Evolutionary conservation across 805 yeast species (phyloP), one percentile per base, ranked within the genome.

Genomic region (Hemisphaericaspora nanyangensis): DNA sequence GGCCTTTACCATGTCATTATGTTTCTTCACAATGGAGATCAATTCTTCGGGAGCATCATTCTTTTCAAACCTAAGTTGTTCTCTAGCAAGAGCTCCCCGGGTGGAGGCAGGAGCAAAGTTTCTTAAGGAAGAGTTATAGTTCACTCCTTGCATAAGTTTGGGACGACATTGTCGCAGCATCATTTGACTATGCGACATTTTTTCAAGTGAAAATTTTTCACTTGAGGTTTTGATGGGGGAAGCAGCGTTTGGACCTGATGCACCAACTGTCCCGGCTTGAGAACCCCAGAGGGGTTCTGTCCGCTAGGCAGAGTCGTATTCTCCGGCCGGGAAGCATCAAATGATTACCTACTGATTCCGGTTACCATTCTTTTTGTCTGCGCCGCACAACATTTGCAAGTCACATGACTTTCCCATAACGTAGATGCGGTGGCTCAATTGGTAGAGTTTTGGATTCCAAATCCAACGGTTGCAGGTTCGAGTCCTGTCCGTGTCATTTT

Each of bases 381-480:
- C n/a, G n/a, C n/a, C n/a, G n/a, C n/a, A n/a, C n/a, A n/a, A n/a
- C n/a, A n/a, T n/a, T n/a, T n/a, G n/a, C n/a, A n/a, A n/a, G n/a
- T n/a, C n/a, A n/a, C n/a, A n/a, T n/a, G n/a, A n/a, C n/a, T n/a
- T n/a, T n/a, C n/a, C n/a, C n/a, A n/a, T n/a, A n/a, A n/a, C n/a
- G n/a, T 45, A 45, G 34, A 31, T 31, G 34, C 34, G 34, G 34
- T 31, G 34, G 34, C 34, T 31, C 34, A 31, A 31, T 31, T 31
- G 34, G 34, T 31, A 31, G 34, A 31, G 34, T 31, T 31, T 31
- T 31, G 34, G 34, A 31, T 31, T 31, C 34, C 34, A 31, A 31
- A 31, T 22, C 34, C 34, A 31, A 31, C 34, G 34, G 34, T 31
- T 31, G 34, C 34, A 31, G 34, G 34, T 31, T 31, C 34, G 34